Evolutionary conservation across 805 yeast species (phyloP).

Genomic region (Saccharomycopsis javanensis): DNA sequence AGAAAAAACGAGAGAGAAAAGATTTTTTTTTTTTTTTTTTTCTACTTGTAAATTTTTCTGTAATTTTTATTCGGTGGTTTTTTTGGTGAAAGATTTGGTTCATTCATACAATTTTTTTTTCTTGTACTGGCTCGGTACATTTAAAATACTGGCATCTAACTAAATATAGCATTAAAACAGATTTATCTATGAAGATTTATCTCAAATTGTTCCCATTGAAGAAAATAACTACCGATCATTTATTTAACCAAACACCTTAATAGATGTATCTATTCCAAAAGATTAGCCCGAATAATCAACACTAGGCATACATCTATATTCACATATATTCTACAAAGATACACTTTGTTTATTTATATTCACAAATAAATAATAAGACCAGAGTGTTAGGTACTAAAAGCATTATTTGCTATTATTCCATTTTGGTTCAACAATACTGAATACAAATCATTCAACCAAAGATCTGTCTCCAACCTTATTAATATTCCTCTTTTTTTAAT

Average conservation of each 20-base stretch:
- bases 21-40: no score
- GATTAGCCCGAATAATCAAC: neutral
- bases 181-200: neutral
- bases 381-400: no score
- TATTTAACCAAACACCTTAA: neutral
- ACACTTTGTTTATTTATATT: no score
- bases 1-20: no score
- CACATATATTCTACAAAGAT: neutral
- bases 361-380: neutral
- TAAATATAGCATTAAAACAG: neutral
- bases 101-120: no score
- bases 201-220: neutral
- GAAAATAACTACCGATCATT: neutral
- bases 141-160: neutral
- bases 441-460: no score
- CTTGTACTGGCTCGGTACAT: neutral
- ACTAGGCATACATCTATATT: neutral
- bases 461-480: no score
- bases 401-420: no score
- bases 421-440: no score
- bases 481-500: no score
- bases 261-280: neutral
- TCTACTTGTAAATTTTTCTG: neutral
- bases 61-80: neutral
- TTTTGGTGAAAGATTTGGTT: neutral